These are phyloP conservation scores for Spathaspora arborariae DNA, from an alignment of 805 yeast genomes.

Conservation along the genomic window DNA sequence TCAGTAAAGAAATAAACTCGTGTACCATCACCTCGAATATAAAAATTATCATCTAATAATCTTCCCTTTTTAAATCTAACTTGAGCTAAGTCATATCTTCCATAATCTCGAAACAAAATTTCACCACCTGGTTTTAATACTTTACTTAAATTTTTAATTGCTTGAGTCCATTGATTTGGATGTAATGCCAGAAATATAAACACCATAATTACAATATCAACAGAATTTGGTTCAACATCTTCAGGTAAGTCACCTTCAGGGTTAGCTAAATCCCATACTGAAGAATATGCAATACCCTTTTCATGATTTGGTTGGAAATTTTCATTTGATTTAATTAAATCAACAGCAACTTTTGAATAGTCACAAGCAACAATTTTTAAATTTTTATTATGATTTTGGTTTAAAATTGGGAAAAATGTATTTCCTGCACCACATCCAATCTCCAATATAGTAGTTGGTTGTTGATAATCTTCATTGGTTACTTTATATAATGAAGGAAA, in stretches of 20 bases:
- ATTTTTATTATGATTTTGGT: constrained; percentile 76
- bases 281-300: constrained; percentile 60
- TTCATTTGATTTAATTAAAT: constrained; percentile 66
- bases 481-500: constrained; percentile 82
- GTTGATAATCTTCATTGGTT: constrained; percentile 60
- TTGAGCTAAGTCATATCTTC: constrained; percentile 94
- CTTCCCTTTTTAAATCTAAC: constrained; percentile 88
- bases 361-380: constrained; percentile 81
- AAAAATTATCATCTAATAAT: constrained; percentile 85
- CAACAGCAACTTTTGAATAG: constrained; percentile 85
- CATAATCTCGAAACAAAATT: constrained; percentile 88
- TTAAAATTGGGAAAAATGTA: constrained; percentile 86
- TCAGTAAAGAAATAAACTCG: constrained; percentile 96
- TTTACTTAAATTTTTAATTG: constrained; percentile 65
- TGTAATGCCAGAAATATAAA: constrained; percentile 90
- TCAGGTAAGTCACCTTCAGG: constrained; percentile 74
- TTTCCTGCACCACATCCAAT: constrained; percentile 99
- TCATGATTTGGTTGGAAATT: constrained; percentile 50
- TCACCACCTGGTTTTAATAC: constrained; percentile 90
- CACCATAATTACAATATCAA: constrained; percentile 90
- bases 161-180: constrained; percentile 87
- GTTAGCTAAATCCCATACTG: constrained; percentile 95
- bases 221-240: constrained; percentile 73
- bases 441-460: constrained; percentile 75
- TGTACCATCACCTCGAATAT: constrained; percentile 97